Evolutionary conservation across 179 eudicot species (phyloP).

Genomic region (Camellia oleifera): DNA sequence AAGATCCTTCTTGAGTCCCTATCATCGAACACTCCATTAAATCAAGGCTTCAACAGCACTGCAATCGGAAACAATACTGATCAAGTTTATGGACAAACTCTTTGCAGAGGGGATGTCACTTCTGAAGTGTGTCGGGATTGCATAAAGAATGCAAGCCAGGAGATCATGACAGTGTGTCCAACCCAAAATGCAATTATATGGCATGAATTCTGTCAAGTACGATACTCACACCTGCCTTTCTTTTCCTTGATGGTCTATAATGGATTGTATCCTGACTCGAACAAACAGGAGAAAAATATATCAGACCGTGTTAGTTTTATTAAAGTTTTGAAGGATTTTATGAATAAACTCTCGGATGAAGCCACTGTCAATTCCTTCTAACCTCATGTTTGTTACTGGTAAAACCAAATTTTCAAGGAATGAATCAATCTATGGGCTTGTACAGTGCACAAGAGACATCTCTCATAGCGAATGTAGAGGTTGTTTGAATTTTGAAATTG

Average conservation of each 20-base stretch:
- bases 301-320: conserved; percentile 2
- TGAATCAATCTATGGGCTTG: conserved; percentile 17
- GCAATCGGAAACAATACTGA: conserved; percentile 1
- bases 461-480: neutral
- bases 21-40: conserved; percentile 3
- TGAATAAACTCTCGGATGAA: neutral
- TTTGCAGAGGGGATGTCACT: conserved; percentile 29
- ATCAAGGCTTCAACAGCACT: conserved; percentile 18
- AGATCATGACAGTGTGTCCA: conserved; percentile 18
- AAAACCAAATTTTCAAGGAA: neutral
- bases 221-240: conserved; percentile 21
- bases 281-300: neutral
- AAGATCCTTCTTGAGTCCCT: conserved; percentile 16
- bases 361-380: conserved; percentile 4
- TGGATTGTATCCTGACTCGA: conserved; percentile 19
- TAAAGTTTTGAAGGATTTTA: neutral
- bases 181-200: conserved; percentile 23
- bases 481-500: neutral
- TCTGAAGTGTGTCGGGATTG: conserved; percentile 17
- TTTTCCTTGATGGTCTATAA: conserved; percentile 14
- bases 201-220: conserved; percentile 30
- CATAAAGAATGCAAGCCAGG: conserved; percentile 16
- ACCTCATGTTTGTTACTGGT: conserved; percentile 16
- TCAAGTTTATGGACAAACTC: conserved; percentile 24
- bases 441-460: conserved; percentile 17